A percentile compares a stretch with the other conserved stretches of the same genome.
phyloP scores from a whole-genome alignment of 208 protist genomes.

The Trypanosoma scelopori region DNA sequence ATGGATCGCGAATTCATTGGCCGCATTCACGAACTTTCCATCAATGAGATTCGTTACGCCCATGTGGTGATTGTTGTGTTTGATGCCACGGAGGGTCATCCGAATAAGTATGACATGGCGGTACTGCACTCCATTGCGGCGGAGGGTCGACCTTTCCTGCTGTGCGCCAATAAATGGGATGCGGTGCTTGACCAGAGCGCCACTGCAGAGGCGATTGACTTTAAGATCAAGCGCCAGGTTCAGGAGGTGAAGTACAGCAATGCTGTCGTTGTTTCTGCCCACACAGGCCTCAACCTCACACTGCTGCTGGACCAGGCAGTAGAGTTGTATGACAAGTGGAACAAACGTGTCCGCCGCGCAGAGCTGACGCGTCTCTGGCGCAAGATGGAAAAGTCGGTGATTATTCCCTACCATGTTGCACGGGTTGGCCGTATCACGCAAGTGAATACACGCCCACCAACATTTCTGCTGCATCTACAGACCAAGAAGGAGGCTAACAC shows the following conservation, averaged over 20 bases:
- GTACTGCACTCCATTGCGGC: constrained; percentile 80
- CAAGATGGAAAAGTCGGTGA: constrained; percentile 89
- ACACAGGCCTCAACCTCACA: constrained; percentile 86
- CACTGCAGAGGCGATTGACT: constrained; percentile 91
- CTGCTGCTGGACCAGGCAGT: constrained; percentile 87
- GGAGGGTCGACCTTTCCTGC: constrained; percentile 85
- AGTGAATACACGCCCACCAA: constrained; percentile 84
- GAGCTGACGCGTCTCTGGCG: constrained; percentile 89
- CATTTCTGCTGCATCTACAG: constrained; percentile 86
- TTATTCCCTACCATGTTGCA: constrained; percentile 88
- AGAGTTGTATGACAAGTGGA: constrained; percentile 88
- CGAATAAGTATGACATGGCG: constrained; percentile 92
- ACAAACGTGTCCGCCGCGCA: constrained; percentile 79
- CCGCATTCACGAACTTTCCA: constrained; percentile 68
- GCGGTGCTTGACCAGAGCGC: constrained; percentile 84
- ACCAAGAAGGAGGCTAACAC: constrained; percentile 85
- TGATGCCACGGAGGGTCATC: constrained; percentile 90
- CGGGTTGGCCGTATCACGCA: constrained; percentile 85
- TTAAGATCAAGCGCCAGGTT: constrained; percentile 91
- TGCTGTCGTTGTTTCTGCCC: constrained; percentile 87
- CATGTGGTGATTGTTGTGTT: constrained; percentile 91
- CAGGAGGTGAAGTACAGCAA: constrained; percentile 90
- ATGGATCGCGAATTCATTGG: constrained; percentile 83
- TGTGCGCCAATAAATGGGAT: constrained; percentile 94
- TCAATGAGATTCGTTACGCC: constrained; percentile 83